Base-by-base conservation (phyloP, 768 basidiomycete species). In the Leccinum sublutescens region DNA sequence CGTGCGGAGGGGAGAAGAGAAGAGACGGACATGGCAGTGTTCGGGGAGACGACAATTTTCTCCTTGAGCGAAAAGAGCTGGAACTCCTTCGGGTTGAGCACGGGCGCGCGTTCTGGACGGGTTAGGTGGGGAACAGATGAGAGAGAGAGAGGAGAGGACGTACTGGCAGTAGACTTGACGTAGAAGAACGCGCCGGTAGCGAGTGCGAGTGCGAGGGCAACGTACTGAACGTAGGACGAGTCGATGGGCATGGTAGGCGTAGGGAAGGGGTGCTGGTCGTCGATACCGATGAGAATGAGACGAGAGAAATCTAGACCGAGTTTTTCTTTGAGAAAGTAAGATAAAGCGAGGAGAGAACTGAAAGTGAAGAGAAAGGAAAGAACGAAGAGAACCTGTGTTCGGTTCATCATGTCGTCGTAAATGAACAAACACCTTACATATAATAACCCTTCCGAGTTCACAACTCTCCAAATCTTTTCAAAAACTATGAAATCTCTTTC, bases 31-130 rank as follows among this genome's bases (percentile, higher is more conserved):
- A 94, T 82, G 68, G 97, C 96, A 40, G 97, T 99, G 77, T 99
- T 99, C 63, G 91, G 92, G 8, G 95, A 98, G 56, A 98, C 80
- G 66, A 84, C 78, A 50, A 85, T 86, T 76, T 96, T 97, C 66
- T 91, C 82, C 55, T 78, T 75, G 58, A 99, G 84, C 27, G 89
- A 82, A 78, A 92, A 98, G 63, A 87, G 80, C 66, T 89, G 82
- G 90, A 94, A 99, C 57, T 79, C 78, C 62, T 79, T 79, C 15
- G 93, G 83, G 74, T 91, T 81, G 56, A 96, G 79, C 6, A 85
- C 85, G 21, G 89, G 86, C 66, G 86, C 86, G 34, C 84, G 80
- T 68, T 81, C 88, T 91, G 69, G 2, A 57, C 23, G 56, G 43
- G 49, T 40, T 29, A 55, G 31, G 31, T 15, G 9, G 25, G 49